Evolutionary conservation across 2,329 filamentous ascomycete genomes (phyloP), one percentile per base, ranked within the genome.

Genomic region (Spiromastix sp.): DNA sequence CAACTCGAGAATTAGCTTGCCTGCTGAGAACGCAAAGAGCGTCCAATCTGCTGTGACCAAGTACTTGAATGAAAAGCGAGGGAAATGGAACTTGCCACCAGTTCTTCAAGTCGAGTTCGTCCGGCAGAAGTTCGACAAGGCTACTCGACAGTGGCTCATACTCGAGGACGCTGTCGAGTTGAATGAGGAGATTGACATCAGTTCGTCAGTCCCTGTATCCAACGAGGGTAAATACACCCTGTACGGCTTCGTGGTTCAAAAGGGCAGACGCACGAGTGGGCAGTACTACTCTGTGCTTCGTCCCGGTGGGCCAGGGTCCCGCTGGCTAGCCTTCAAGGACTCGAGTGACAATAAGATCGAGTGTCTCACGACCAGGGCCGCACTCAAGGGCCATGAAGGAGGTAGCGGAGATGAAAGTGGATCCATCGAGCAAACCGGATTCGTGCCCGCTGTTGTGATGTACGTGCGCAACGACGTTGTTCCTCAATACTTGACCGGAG

Each of bases 311-410:
- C 67, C 67, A 4, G 66, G 63, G 7, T 63, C 66, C 6, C 68
- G 64, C 30, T 79, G 75, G 75, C 69, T 78, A 36, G 67, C 64
- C 21, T 78, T 77, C 43, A 66, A 72, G 20, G 70, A 73, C 42
- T 66, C 64, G 36, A 66, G 68, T 19, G 68, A 70, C 20, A 71
- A 72, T 38, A 64, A 66, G 33, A 72, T 79, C 20, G 66, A 65
- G 34, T 71, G 71, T 29, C 52, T 77, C 39, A 77, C 74, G 0
- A 63, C 63, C 24, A 71, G 70, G 42, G 67, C 71, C 39, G 73
- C 72, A 11, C 49, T 73, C 16, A 60, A 65, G 11, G 55, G 54
- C 4, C 70, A 73, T 36, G 63, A 73, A 43, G 72, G 71, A 9
- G 45, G 61, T 15, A 52, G 59, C 27, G 40, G 50, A 0, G 56